These are phyloP conservation scores for Botrytis galanthina DNA, from an alignment of 2,329 filamentous ascomycete species.

Conservation along the genomic window DNA sequence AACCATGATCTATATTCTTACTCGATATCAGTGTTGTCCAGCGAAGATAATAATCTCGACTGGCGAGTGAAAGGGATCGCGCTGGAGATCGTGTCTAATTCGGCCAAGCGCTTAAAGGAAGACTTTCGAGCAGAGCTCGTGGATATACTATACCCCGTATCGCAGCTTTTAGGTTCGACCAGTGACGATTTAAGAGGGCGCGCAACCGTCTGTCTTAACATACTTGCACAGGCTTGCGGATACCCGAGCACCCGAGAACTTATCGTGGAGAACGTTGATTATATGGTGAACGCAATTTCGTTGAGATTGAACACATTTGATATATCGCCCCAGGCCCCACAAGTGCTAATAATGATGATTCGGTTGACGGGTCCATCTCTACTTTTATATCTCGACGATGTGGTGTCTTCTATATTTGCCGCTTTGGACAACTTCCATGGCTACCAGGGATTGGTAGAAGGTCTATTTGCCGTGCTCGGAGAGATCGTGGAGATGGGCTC, in stretches of 20 bases:
- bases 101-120: conserved; percentile 63
- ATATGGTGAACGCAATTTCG: conserved; percentile 90
- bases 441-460: conserved; percentile 81
- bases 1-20: conserved; percentile 62
- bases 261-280: conserved; percentile 89
- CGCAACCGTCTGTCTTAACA: conserved; percentile 79
- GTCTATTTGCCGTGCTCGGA: conserved; percentile 77
- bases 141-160: conserved; percentile 86
- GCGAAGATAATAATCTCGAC: conserved; percentile 51
- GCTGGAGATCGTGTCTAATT: conserved; percentile 75
- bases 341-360: conserved; percentile 93
- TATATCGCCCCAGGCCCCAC: conserved; percentile 84
- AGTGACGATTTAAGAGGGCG: conserved; percentile 70
- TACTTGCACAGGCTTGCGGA: conserved; percentile 70
- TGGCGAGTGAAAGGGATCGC: conserved; percentile 77
- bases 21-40: conserved; percentile 60
- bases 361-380: conserved; percentile 76
- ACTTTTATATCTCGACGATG: conserved; percentile 86
- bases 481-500: conserved; percentile 82
- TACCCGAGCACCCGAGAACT: conserved; percentile 74
- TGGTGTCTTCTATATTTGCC: conserved; percentile 86
- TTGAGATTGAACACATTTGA: conserved; percentile 89
- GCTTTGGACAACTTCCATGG: conserved; percentile 95
- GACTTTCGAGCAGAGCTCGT: conserved; percentile 83
- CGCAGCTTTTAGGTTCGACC: conserved; percentile 78